These are phyloP conservation scores for Inonotus obliquus DNA, from an alignment of 1,284 basidiomycete species.

Conservation along the genomic window DNA sequence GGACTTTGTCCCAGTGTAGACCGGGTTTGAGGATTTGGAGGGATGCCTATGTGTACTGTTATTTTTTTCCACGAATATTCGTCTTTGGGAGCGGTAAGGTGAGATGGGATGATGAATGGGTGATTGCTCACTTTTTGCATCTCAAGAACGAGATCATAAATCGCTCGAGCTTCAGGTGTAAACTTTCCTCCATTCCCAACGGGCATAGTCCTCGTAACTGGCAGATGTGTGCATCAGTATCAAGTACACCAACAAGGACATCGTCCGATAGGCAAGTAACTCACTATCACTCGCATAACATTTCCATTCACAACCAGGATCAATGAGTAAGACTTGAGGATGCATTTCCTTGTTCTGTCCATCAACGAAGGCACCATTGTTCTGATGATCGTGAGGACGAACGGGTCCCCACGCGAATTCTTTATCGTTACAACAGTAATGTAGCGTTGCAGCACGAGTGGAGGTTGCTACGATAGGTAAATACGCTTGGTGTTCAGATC, in stretches of 20 bases:
- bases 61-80: no score
- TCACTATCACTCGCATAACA: constrained; percentile 75
- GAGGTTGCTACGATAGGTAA: constrained; percentile 86
- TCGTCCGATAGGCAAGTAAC: no score
- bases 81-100: neutral
- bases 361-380: constrained; percentile 39
- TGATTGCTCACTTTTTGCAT: constrained; percentile 73
- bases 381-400: constrained; percentile 47
- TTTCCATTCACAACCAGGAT: constrained; percentile 88
- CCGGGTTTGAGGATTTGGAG: constrained; percentile 68
- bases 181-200: constrained; percentile 89
- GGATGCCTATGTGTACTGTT: constrained; percentile 43
- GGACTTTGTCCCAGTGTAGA: constrained; percentile 82
- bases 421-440: constrained; percentile 85
- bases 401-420: constrained; percentile 78
- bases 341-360: constrained; percentile 36
- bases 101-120: neutral
- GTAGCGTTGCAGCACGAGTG: constrained; percentile 78
- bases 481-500: constrained; percentile 84
- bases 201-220: constrained; percentile 78
- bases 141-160: constrained; percentile 80
- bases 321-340: constrained; percentile 84
- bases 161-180: constrained; percentile 68
- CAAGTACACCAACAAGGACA: no score
- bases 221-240: neutral